A percentile compares a stretch with the other conserved stretches of the same genome.
Evolutionary conservation across 495 filamentous ascomycete genomes (phyloP).

Genomic region (Neurospora tetraspora): DNA sequence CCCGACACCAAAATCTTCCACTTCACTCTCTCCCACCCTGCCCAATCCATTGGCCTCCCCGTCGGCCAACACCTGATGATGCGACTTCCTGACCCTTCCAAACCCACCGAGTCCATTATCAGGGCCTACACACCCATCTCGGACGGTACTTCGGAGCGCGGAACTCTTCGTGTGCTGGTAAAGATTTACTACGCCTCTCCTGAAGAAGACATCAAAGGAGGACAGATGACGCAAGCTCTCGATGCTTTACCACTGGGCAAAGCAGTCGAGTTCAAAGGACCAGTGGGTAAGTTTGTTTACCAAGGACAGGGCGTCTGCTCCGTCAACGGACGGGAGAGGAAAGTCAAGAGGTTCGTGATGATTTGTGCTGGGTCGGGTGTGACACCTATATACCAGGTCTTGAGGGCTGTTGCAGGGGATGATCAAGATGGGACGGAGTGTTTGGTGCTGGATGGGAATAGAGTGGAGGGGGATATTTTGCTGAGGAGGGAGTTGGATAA

Average conservation of each 20-base stretch:
- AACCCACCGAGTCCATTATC: slow-evolving; percentile 60
- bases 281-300: slow-evolving; percentile 83
- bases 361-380: slow-evolving; percentile 84
- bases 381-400: slow-evolving; percentile 84
- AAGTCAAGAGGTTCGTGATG: slow-evolving; percentile 69
- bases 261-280: slow-evolving; percentile 79
- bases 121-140: slow-evolving; percentile 87
- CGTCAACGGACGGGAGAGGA: slow-evolving; percentile 48
- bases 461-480: slow-evolving; percentile 73
- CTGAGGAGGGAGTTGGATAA: slow-evolving; percentile 66
- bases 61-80: slow-evolving; percentile 87
- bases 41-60: slow-evolving; percentile 69
- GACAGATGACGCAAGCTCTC: slow-evolving; percentile 77
- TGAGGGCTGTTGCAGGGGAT: slow-evolving; percentile 58
- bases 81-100: slow-evolving; percentile 58
- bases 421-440: slow-evolving; percentile 38
- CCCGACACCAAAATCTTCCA: slow-evolving; percentile 78
- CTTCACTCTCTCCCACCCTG: slow-evolving; percentile 64
- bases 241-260: slow-evolving; percentile 62
- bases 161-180: slow-evolving; percentile 63
- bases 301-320: slow-evolving; percentile 53
- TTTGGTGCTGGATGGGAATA: slow-evolving; percentile 71
- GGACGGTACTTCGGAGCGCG: slow-evolving; percentile 40
- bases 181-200: slow-evolving; percentile 72
- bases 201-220: slow-evolving; percentile 41